Evolutionary conservation across 2,329 filamentous ascomycete species (phyloP).

Genomic region (Apiospora kogelbergensis): DNA sequence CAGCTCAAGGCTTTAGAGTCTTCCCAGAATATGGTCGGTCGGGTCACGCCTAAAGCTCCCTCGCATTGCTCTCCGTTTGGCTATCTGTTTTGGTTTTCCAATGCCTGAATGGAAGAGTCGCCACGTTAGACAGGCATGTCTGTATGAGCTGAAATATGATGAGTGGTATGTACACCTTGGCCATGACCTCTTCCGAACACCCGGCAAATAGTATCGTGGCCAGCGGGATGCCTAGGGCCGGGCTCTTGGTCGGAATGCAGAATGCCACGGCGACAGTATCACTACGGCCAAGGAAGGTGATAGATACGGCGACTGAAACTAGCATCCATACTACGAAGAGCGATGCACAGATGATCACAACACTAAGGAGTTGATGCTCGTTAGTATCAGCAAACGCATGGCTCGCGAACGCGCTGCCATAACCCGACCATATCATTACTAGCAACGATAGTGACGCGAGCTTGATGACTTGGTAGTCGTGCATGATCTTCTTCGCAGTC

Average conservation of each 20-base stretch:
- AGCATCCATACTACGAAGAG: slow-evolving; percentile 1
- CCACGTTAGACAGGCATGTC: not conserved
- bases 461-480: not conserved
- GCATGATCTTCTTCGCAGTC: not conserved
- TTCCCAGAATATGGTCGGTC: no score
- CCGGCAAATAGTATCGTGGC: not conserved
- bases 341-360: not conserved
- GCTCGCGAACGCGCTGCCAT: slow-evolving; percentile 6
- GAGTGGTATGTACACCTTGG: not conserved
- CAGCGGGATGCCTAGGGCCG: slow-evolving; percentile 1
- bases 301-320: not conserved
- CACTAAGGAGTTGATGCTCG: not conserved
- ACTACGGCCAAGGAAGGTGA: not conserved
- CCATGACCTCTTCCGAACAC: not conserved
- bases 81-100: not conserved
- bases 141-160: not conserved
- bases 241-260: slow-evolving; percentile 4
- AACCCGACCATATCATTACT: slow-evolving; percentile 1
- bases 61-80: not conserved
- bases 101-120: not conserved
- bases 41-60: not conserved
- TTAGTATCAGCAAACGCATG: not conserved
- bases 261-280: not conserved
- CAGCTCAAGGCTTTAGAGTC: not conserved
- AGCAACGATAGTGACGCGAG: not conserved